Conservation (phyloP, 1,284 basidiomycete genomes). For the Tylopilus sp. region DNA sequence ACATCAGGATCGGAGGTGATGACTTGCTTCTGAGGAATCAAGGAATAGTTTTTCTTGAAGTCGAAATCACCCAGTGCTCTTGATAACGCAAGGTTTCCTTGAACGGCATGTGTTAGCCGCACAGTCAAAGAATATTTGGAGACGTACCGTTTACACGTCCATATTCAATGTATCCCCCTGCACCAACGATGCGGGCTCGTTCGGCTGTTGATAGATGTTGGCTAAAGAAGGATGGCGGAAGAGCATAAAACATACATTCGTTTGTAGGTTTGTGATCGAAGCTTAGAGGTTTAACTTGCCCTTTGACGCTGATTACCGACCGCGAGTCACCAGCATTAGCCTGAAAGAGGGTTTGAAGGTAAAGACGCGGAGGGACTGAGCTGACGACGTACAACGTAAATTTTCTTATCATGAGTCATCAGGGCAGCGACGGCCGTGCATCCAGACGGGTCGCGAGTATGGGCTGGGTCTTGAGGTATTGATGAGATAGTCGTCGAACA, state of each 20-base stretch:
- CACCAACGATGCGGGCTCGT: constrained; percentile 81
- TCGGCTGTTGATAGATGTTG: constrained; percentile 54
- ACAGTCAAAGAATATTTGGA: background rate
- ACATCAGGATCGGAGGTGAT: constrained; percentile 97
- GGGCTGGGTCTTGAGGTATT: constrained; percentile 65
- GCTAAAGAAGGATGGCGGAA: background rate
- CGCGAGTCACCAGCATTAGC: constrained; percentile 98
- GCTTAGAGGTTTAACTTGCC: constrained; percentile 85
- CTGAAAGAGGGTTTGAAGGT: constrained; percentile 39
- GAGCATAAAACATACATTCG: constrained; percentile 51
- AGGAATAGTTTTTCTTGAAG: constrained; percentile 90
- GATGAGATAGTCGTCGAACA: background rate
- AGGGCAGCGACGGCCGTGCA: constrained; percentile 94
- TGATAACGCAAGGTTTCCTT: constrained; percentile 94
- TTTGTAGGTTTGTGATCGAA: constrained; percentile 96
- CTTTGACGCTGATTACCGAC: constrained; percentile 84
- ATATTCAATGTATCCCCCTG: constrained; percentile 97
- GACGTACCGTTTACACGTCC: constrained; percentile 91
- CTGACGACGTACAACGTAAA: constrained; percentile 62
- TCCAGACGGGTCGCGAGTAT: constrained; percentile 90
- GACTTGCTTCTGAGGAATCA: constrained; percentile 87
- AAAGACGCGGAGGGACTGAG: background rate
- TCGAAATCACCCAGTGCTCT: constrained; percentile 97
- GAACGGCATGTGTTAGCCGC: constrained; percentile 2
- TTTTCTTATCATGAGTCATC: constrained; percentile 72